Evolutionary conservation across 2,329 filamentous ascomycete genomes (phyloP), one percentile per base, ranked within the genome.

Genomic region (Pseudogymnoascus sp.): DNA sequence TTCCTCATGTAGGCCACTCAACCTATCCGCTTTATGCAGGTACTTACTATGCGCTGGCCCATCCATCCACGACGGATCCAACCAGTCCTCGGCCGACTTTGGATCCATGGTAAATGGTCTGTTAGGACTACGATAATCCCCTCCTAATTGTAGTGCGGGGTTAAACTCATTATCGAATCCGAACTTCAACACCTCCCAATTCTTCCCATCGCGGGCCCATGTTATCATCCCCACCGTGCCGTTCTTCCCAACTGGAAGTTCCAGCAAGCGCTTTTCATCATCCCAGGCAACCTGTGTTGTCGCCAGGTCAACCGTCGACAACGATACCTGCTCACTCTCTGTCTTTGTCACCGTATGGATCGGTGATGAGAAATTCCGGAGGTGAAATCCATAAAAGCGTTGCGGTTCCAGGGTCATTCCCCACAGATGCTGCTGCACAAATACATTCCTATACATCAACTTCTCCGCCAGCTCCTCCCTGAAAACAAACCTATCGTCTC

Each of bases 121-220:
- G 31, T 46, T 43, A 21, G 49, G 49, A 2, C 49, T 56, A n/a
- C 11, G 11, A 12, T n/a, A 61, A 11, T 31, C 42, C 3, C 31
- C 60, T 2, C 25, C 42, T 21, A 46, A 46, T 16, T 63, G 56
- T 25, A 61, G 63, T 2, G 61, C 61, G 31, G 65, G 63, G 28
- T 65, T 65, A 56, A 66, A 65, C 1, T 11, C 43, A 6, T 36
- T 36, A 37, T 65, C 65, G 31, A 65, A 66, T 6, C 64, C 64
- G 3, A 66, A 23, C 34, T 65, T 66, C 31, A 66, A 5, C 1
- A 64, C 16, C 14, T 16, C 61, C 34, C 16, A 23, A 6, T 3
- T 9, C 6, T 9, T 9, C 5, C 14, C 11, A 14, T n/a, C 28
- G 28, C 28, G 46, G 31, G 49, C 63, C 62, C 62, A 65, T 34